These are phyloP conservation scores for Pseudoperonospora humuli DNA, from an alignment of 352 stramenopile species.

Conservation along the genomic window DNA sequence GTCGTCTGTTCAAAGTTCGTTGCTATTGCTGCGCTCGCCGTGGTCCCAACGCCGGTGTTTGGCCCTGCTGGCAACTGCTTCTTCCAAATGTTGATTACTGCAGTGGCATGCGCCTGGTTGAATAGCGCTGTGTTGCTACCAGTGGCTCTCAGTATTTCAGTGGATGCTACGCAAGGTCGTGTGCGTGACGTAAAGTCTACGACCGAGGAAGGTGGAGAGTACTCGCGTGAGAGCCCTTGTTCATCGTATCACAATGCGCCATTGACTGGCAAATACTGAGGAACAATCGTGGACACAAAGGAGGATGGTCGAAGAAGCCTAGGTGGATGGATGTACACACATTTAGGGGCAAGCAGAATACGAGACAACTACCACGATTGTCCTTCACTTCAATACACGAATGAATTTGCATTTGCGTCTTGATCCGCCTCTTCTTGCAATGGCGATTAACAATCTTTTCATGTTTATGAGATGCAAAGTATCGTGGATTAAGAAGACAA, in stretches of 20 bases:
- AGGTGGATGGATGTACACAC: too few relatives aligned
- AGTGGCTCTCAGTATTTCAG: constrained; percentile 35
- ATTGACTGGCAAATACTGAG: constrained; percentile 14
- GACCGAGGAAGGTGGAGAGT: constrained; percentile 32
- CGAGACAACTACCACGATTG: too few relatives aligned
- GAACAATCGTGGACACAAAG: not conserved
- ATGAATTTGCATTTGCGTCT: too few relatives aligned
- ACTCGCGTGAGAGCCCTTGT: constrained; percentile 25
- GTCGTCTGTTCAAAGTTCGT: constrained; percentile 36
- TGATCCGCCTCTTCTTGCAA: too few relatives aligned
- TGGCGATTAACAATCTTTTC: too few relatives aligned
- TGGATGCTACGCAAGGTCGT: constrained; percentile 32
- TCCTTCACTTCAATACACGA: too few relatives aligned
- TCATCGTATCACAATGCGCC: constrained; percentile 24
- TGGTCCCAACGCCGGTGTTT: constrained; percentile 31
- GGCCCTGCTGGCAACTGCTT: constrained; percentile 32
- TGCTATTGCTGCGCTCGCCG: constrained; percentile 29
- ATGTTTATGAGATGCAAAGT: too few relatives aligned
- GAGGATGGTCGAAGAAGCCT: not conserved
- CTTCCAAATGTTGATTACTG: constrained; percentile 37
- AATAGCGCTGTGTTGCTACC: constrained; percentile 32
- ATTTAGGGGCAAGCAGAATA: too few relatives aligned
- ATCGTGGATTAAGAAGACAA: too few relatives aligned
- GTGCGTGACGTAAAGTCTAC: constrained; percentile 30
- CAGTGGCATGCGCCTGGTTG: constrained; percentile 27